These are phyloP conservation scores for Mycosarcoma mackinlayi DNA, from an alignment of 1,284 basidiomycete species.

Conservation along the genomic window DNA sequence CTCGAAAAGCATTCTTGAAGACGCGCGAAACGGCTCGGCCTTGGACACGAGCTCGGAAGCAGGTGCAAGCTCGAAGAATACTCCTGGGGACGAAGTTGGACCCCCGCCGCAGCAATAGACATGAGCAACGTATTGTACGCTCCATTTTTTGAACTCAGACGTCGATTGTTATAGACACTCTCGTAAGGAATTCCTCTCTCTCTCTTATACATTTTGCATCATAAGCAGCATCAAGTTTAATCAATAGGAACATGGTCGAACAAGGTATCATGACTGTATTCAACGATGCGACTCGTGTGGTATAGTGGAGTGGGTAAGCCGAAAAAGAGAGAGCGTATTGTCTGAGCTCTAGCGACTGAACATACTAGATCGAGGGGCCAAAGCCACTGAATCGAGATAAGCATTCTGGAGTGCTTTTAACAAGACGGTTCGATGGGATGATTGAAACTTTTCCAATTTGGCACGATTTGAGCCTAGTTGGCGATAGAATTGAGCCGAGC, in stretches of 20 bases:
- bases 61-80: constrained; percentile 15
- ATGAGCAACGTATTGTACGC: neutral
- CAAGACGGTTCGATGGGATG: neutral
- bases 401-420: constrained; percentile 23
- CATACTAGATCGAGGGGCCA: too few relatives aligned
- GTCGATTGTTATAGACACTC: too few relatives aligned
- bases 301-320: too few relatives aligned
- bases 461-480: neutral
- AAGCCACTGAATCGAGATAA: constrained; percentile 9
- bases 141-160: too few relatives aligned
- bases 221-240: too few relatives aligned
- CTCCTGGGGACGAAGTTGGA: constrained; percentile 14
- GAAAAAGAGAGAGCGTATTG: too few relatives aligned
- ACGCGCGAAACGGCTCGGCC: constrained; percentile 20
- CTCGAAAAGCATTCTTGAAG: constrained; percentile 14
- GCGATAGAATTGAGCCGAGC: neutral
- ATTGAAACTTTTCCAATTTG: neutral
- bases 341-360: too few relatives aligned
- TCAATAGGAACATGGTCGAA: too few relatives aligned
- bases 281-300: too few relatives aligned
- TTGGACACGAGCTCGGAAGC: constrained; percentile 26
- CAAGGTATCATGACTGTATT: too few relatives aligned
- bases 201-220: too few relatives aligned
- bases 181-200: too few relatives aligned
- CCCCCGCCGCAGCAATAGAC: neutral